A percentile compares a stretch with the other conserved stretches of the same genome.
Evolutionary conservation across 345 rosid genomes (phyloP).

Genomic region (Eucalyptus albens): DNA sequence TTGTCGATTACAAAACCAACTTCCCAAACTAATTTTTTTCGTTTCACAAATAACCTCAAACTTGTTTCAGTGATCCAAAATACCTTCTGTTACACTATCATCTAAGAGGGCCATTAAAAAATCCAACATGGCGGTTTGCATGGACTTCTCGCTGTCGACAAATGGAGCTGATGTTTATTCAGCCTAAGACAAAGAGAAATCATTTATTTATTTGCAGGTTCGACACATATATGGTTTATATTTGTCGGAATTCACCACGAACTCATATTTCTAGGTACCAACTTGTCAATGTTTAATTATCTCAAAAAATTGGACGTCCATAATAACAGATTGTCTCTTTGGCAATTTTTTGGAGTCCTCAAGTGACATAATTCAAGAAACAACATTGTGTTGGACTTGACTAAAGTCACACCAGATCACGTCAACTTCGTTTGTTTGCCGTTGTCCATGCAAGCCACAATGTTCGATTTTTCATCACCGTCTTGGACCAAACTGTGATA

Average conservation of each 20-base stretch:
- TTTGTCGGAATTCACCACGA: background rate
- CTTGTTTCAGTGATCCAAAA: too few relatives aligned
- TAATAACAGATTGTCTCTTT: background rate
- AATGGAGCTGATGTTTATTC: background rate
- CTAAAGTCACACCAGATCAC: fast-evolving
- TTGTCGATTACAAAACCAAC: background rate
- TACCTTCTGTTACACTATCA: background rate
- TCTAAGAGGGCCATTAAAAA: background rate
- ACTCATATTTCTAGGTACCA: background rate
- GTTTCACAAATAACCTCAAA: background rate
- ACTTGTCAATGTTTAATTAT: background rate
- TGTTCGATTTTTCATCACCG: fast-evolving
- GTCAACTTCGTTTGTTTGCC: fast-evolving
- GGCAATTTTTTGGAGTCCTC: background rate
- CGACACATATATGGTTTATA: background rate
- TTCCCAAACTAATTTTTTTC: background rate
- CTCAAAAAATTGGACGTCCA: fast-evolving
- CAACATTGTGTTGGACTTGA: fast-evolving
- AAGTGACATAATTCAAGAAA: background rate
- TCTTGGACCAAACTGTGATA: fast-evolving
- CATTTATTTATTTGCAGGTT: background rate
- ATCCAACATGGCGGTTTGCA: background rate
- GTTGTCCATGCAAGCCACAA: fast-evolving
- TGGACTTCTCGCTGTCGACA: background rate
- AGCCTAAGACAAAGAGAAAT: background rate